Base-by-base conservation (phyloP, 2,329 filamentous ascomycete species). In the Zasmidium cellare region DNA sequence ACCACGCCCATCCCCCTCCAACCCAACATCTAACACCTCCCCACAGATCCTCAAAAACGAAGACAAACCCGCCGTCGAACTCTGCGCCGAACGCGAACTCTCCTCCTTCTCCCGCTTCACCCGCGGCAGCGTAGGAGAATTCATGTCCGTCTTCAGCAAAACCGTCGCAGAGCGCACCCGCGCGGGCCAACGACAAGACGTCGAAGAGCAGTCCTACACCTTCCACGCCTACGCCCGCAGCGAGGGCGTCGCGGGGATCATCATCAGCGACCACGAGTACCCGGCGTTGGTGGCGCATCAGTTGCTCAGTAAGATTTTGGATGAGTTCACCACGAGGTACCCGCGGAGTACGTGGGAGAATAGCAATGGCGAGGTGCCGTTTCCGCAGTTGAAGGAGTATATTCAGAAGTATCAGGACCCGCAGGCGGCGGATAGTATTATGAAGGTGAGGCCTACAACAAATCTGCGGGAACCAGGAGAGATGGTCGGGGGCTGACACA, bases 111-210 rank as follows among this genome's bases (percentile, higher is more conserved):
- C 87, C 58, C 85, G 88, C 75, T 96, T 96, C 79, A 93, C 89
- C 64, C 82, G 87, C 53, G 61, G 61, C 68, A 81, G 80, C 71
- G 80, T 85, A 73, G 76, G 76, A 69, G 81, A 88, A 75, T 87
- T 96, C 81, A 90, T 96, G 87, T 89, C 86, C 56, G 80, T 96
- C 69, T 93, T 96, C 79, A 85, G 86, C 75, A 91, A 91, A 77
- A 93, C 89, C 18, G 88, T 97, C 50, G 93, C 93, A 61, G 90
- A 96, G 77, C 84, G 90, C 68, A 96, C 91, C 60, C 81, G 82
- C 59, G 84, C 88, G n/a, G 91, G 64, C 41, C 90, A 94, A 76
- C 65, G 64, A n/a, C 90, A 96, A 76, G 90, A 92, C 72, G 87
- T 96, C 56, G 89, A 96, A 76, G 87, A 94, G 75, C 85, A 92